Conservation (phyloP, 2,329 filamentous ascomycete genomes). For the Cladophialophora yegresii region DNA sequence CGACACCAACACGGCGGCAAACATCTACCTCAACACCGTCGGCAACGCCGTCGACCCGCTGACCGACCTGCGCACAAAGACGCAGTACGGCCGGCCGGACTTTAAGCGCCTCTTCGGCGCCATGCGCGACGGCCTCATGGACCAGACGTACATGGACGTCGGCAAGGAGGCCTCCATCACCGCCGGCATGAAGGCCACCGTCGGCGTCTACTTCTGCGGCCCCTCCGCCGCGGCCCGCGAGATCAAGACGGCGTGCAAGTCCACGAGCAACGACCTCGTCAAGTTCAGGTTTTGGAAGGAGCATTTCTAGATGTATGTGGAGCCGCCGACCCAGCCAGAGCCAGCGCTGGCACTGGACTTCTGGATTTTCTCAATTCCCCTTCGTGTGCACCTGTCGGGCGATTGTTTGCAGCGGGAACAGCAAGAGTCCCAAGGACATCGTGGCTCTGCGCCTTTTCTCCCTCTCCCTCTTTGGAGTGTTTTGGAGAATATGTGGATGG, state of each 20-base stretch:
- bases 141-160: constrained; percentile 81
- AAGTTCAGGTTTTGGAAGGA: constrained; percentile 99
- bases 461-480: neutral
- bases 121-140: constrained; percentile 84
- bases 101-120: constrained; percentile 76
- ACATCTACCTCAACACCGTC: constrained; percentile 95
- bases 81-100: constrained; percentile 93
- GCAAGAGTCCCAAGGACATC: neutral
- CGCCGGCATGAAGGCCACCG: constrained; percentile 53
- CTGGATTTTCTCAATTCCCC: neutral
- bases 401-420: neutral
- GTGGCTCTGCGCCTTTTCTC: no score
- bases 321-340: neutral
- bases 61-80: constrained; percentile 84
- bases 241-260: constrained; percentile 78
- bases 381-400: neutral
- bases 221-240: constrained; percentile 77
- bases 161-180: constrained; percentile 75
- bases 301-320: constrained; percentile 56
- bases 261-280: constrained; percentile 73
- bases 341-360: neutral
- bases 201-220: constrained; percentile 98
- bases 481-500: neutral
- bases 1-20: constrained; percentile 88
- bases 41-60: constrained; percentile 85